Evolutionary conservation across 2,329 filamentous ascomycete species (phyloP), one percentile per base, ranked within the genome.

Genomic region (Penicillium sp.): DNA sequence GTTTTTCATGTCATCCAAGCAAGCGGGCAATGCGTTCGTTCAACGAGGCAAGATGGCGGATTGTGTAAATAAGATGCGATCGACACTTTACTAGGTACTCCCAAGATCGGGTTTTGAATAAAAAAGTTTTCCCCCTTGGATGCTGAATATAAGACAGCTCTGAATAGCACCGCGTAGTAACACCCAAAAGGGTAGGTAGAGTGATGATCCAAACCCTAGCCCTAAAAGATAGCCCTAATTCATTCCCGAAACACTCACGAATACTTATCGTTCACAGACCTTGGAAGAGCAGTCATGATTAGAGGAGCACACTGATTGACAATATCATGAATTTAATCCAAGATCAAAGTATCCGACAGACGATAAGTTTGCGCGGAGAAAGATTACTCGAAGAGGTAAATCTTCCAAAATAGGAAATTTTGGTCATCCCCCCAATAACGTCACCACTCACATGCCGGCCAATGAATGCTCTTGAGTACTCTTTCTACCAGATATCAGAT

Each of bases 171-270:
- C 7, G 26, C 26, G 26, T 33, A 33, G 28, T 33, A 33, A 33
- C 28, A 7, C 3, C 28, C 28, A 33, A 33, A 9, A 33, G 28
- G 12, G 28, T 33, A 33, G 9, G 16, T 40, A 40, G 14, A 40
- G 35, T 18, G 35, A 40, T n/a, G 35, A 40, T 20, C 35, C n/a
- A 3, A 40, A 8, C 14, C n/a, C 35, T 40, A 40, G 35, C 35
- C 35, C 35, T 40, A 20, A 40, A 40, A 40, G 3, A 40, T 40
- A 20, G 14, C 35, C 7, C 61, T 50, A 63, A 61, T 16, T 47
- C 62, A 20, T 52, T 65, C 11, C 28, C 6, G 6, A 2, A 3
- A 9, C 28, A 11, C 2, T 9, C 8, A 33, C 28, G 28, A 33
- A 16, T 16, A 14, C 30, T 14, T 14, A 35, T 33, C 3, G 2